These are phyloP conservation scores for Fraxinus cuspidata DNA, from an alignment of 257 asterid species.

Conservation along the genomic window DNA sequence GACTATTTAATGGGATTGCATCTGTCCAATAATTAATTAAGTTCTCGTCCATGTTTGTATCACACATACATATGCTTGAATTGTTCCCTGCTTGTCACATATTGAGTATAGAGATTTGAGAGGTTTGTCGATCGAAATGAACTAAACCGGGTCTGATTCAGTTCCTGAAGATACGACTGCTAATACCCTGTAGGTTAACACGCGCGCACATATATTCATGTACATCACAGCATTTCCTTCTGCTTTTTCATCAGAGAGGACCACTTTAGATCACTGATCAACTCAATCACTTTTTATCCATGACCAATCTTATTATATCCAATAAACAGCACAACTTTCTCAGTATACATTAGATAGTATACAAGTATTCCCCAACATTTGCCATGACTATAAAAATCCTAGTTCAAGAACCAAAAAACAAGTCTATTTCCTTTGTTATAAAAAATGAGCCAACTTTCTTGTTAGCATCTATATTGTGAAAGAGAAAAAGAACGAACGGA, in stretches of 20 bases:
- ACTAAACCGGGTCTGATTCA: too few relatives aligned
- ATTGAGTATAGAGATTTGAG: neutral
- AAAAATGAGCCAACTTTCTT: neutral
- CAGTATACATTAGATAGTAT: neutral
- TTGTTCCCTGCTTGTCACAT: neutral
- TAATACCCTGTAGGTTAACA: neutral
- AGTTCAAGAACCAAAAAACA: slow-evolving; percentile 2
- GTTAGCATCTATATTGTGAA: neutral
- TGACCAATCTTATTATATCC: too few relatives aligned
- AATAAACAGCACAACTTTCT: neutral
- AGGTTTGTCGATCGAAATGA: too few relatives aligned
- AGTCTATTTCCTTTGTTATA: slow-evolving; percentile 4
- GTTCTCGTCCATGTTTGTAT: neutral
- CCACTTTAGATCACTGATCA: neutral
- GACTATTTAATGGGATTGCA: neutral
- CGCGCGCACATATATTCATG: too few relatives aligned
- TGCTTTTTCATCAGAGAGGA: neutral
- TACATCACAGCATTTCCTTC: neutral
- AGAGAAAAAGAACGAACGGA: neutral
- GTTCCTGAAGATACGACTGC: neutral
- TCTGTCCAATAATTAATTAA: neutral
- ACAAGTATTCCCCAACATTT: neutral
- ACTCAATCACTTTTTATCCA: too few relatives aligned
- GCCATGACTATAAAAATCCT: neutral
- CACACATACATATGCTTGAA: too few relatives aligned